Percentiles rank a stretch among this genome's conserved stretches.
phyloP scores from a whole-genome alignment of 2,329 filamentous ascomycete species.

The Ceratocystis variospora region DNA sequence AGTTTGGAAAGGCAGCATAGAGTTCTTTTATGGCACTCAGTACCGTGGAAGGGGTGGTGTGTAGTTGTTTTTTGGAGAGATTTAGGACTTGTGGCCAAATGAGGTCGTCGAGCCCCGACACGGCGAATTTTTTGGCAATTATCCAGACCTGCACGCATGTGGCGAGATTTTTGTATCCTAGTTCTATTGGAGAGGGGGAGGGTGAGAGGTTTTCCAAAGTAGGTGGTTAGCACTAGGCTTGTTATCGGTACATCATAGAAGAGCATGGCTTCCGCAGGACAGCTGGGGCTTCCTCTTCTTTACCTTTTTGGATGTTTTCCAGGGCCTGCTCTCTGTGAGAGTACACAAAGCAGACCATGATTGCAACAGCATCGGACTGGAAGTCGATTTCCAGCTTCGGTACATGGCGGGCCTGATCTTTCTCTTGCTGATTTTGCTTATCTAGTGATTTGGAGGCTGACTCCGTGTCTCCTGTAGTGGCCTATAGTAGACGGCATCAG shows the following conservation, averaged over 20 bases:
- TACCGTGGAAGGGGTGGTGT: neutral
- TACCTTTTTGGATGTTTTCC: neutral
- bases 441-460: neutral
- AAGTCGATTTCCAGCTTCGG: neutral
- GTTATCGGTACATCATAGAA: neutral
- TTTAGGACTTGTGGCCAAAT: neutral
- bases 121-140: neutral
- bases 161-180: neutral
- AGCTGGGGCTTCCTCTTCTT: neutral
- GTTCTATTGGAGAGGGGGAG: neutral
- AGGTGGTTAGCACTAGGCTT: neutral
- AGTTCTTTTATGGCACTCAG: neutral
- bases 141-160: neutral
- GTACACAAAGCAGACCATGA: neutral
- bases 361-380: neutral
- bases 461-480: neutral
- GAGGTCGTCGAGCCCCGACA: neutral
- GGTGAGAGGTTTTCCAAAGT: neutral
- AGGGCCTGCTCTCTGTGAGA: neutral
- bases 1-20: neutral
- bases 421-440: neutral
- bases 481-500: neutral
- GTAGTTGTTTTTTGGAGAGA: neutral
- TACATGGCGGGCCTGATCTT: neutral
- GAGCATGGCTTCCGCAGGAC: neutral